phyloP scores from a whole-genome alignment of 257 asterid species.

The Solanum tacnaense region DNA sequence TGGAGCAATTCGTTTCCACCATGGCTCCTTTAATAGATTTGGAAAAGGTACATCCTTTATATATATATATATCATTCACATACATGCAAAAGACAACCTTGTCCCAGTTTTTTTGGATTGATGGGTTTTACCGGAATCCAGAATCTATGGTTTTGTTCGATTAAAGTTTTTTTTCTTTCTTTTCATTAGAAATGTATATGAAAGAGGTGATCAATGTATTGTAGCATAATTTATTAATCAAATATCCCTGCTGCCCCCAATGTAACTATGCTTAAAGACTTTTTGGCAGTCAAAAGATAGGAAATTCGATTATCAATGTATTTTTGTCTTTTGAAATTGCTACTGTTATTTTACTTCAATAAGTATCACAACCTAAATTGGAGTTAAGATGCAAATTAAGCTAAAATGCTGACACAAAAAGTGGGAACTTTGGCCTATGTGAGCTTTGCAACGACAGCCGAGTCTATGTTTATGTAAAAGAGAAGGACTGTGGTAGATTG shows the following conservation, averaged over 20 bases:
- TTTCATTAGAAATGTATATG: background rate
- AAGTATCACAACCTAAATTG: background rate
- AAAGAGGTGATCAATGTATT: background rate
- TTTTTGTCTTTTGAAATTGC: background rate
- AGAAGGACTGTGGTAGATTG: background rate
- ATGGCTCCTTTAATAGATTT: conserved; percentile 85
- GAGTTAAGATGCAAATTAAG: background rate
- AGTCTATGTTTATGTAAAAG: background rate
- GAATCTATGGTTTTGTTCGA: background rate
- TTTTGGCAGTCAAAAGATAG: background rate
- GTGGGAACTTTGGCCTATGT: background rate
- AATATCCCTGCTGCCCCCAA: background rate
- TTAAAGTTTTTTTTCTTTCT: background rate
- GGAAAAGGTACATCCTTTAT: conserved; percentile 51
- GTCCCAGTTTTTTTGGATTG: background rate
- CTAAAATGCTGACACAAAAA: background rate
- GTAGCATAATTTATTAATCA: background rate
- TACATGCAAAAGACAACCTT: background rate
- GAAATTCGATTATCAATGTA: background rate
- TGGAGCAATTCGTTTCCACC: conserved; percentile 79
- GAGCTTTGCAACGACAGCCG: background rate
- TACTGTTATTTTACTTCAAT: background rate
- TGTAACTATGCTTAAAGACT: background rate
- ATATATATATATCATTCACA: background rate
- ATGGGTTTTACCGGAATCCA: background rate